Evolutionary conservation across 2,329 filamentous ascomycete species (phyloP), one percentile per base, ranked within the genome.

Genomic region (Trichophyton equinum): DNA sequence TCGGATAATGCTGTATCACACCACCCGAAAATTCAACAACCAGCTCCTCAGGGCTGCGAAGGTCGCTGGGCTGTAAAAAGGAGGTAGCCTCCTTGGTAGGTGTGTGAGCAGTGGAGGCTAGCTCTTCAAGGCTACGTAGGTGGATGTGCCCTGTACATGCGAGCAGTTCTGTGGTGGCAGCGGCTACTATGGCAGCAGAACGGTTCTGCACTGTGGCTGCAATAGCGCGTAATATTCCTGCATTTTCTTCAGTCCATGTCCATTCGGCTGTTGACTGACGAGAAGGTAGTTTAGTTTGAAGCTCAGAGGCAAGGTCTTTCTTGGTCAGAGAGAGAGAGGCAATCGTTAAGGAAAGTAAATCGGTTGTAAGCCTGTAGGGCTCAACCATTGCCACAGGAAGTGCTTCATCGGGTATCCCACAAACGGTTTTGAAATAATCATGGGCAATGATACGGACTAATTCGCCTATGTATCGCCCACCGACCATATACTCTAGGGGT

Each of bases 401-500:
- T 0, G 70, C 69, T 2, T 74, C 73, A 11, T 64, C 58, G 1
- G 74, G 58, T 5, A 81, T 65, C 1, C 71, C 70, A 4, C 79
- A 67, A 4, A 73, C 69, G 4, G 64, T 72, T n/a, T 74, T 76
- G 68, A 86, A 73, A 68, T 85, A 84, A 67, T 88, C 83, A 25
- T 84, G 68, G 56, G 87, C 77, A 63, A 87, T 82, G 57, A 89
- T 78, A 15, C 87, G 82, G 6, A 85, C 85, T 4, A 90, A 80
- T 70, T 90, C 87, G 55, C 87, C 87, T 3, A 89, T 76, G 69
- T 89, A 89, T 20, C 86, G 77, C 1, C 87, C 87, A 1, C 86
- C 82, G 1, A 86, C 87, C 84, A 91, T 88, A 72, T 90, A 91
- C 69, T 91, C 88, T 22, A 91, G 78, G 0, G 87, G 87, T 65